phyloP scores from a whole-genome alignment of 108 stramenopile genomes.

The Cyclotella sp. region DNA sequence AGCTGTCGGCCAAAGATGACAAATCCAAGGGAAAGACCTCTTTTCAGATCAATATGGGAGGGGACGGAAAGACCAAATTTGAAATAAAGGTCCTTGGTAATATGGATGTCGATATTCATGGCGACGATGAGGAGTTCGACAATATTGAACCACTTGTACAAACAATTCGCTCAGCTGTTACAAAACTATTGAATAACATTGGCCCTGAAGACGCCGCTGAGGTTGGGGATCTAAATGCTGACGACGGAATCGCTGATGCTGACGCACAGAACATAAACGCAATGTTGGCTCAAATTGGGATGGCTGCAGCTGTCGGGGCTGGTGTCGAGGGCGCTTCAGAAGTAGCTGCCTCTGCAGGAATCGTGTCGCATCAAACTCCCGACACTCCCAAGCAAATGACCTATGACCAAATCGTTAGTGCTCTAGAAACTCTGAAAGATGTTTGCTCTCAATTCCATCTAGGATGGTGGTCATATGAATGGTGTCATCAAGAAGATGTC shows the following conservation, averaged over 20 bases:
- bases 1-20: neutral
- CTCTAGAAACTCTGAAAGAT: slow-evolving; percentile 50
- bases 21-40: neutral
- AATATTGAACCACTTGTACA: slow-evolving; percentile 3
- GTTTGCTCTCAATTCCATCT: slow-evolving; percentile 76
- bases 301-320: slow-evolving; percentile 42
- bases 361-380: neutral
- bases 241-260: neutral
- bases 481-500: slow-evolving; percentile 74
- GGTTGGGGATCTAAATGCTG: neutral
- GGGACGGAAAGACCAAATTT: neutral
- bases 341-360: slow-evolving; percentile 8
- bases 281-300: slow-evolving; percentile 23
- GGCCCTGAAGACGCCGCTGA: slow-evolving; percentile 22
- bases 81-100: slow-evolving; percentile 7
- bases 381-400: slow-evolving; percentile 16
- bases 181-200: slow-evolving; percentile 22
- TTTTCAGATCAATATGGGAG: neutral
- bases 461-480: slow-evolving; percentile 93
- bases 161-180: slow-evolving; percentile 14
- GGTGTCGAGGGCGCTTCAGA: slow-evolving; percentile 14
- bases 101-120: slow-evolving; percentile 8
- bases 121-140: neutral
- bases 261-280: slow-evolving; percentile 6
- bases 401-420: slow-evolving; percentile 4